These are phyloP conservation scores for Xylaria telfairii DNA, from an alignment of 495 filamentous ascomycete species.

Conservation along the genomic window DNA sequence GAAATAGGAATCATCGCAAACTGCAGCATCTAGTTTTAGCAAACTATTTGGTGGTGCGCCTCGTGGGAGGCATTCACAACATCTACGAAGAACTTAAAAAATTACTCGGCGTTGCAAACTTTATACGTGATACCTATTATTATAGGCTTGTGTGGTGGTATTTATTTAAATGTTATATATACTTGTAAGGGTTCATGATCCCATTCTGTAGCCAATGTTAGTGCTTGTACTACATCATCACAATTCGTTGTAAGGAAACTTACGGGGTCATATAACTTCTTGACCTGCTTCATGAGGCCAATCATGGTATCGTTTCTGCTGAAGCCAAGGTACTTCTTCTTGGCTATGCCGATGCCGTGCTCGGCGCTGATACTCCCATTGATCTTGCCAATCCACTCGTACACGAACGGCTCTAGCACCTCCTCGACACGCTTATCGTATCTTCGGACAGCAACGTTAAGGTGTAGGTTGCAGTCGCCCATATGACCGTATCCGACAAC, in stretches of 20 bases:
- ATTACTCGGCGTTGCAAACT: not conserved
- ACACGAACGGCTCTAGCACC: constrained; percentile 90
- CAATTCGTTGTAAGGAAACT: constrained; percentile 45
- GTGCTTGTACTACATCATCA: constrained; percentile 1
- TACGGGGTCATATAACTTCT: constrained; percentile 89
- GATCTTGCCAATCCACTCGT: constrained; percentile 89
- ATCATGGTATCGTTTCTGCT: constrained; percentile 87
- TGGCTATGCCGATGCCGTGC: constrained; percentile 91
- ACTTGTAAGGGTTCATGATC: constrained; percentile 96
- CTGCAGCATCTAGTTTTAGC: not conserved
- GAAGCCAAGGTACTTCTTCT: constrained; percentile 93
- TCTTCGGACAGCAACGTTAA: constrained; percentile 81
- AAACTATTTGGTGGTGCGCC: not conserved
- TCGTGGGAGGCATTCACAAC: not conserved
- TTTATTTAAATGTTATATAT: constrained; percentile 53
- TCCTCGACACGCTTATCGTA: constrained; percentile 91
- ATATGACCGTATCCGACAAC: constrained; percentile 98
- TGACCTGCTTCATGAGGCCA: constrained; percentile 90
- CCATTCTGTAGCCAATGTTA: constrained; percentile 66
- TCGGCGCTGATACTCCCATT: constrained; percentile 95
- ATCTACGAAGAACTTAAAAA: not conserved
- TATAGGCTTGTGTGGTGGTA: not conserved
- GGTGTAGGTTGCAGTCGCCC: constrained; percentile 93
- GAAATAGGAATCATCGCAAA: not conserved
- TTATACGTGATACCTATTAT: not conserved